Evolutionary conservation across 768 basidiomycete genomes (phyloP), one percentile per base, ranked within the genome.

Genomic region (Suillus weaverae): DNA sequence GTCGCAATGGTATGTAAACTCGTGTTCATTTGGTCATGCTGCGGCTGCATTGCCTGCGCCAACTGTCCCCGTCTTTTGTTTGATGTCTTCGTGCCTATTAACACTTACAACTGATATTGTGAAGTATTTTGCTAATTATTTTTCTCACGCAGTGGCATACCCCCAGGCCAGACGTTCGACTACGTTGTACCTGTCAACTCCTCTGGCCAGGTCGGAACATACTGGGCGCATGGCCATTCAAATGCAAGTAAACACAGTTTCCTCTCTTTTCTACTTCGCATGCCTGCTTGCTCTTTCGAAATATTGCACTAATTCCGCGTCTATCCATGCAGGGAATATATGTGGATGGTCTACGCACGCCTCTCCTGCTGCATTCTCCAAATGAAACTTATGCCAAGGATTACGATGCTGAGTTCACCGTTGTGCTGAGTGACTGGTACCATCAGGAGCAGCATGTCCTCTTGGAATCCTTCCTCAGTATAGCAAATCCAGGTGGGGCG

Each of bases 391-490:
- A 94, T 74, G 68, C 38, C 6, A 39, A 5, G 2, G 76, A 67
- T 11, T 98, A 97, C 75, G 95, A 98, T 75, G 92, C 90, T 33
- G 97, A 98, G 69, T 95, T 86, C 78, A 96, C 92, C 22, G 80
- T 99, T 68, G 73, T 95, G 64, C 80, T 98, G 1, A 85, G 88
- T 6, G 96, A 98, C 74, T 99, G 97, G 96, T 98, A 98, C 72
- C 94, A 97, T 72, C 74, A 88, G 7, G 81, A 93, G 73, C 91
- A 94, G 65, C 55, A 77, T 1, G 80, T 76, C 10, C 84, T 97
- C 39, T 59, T 92, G 60, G 74, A 86, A 32, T 74, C 84, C 39
- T 96, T 94, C 76, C 77, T 95, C 73, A 89, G 76, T 72, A 81
- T 87, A 48, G 79, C 83, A 9, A 91, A 97, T 74, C 95, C 95